Conservation (phyloP, 306 rosid genomes). For the Glycine tomentella region DNA sequence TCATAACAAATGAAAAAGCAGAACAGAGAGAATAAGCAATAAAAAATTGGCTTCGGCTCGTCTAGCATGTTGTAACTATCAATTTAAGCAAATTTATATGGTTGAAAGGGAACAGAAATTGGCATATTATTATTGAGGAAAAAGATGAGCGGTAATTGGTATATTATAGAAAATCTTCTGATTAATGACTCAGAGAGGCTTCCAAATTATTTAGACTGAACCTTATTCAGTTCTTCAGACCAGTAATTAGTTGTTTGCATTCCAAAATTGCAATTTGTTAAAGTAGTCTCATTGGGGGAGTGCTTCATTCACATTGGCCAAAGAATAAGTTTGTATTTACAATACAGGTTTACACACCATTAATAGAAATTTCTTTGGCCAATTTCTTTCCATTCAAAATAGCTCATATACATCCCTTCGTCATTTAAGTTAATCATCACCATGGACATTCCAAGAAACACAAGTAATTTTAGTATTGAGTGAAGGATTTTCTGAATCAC, state of each 20-base stretch:
- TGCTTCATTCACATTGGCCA: not conserved
- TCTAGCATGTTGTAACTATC: not conserved
- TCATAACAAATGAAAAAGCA: constrained; percentile 15
- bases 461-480: too few relatives aligned
- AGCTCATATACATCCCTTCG: too few relatives aligned
- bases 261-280: not conserved
- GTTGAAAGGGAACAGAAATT: not conserved
- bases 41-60: not conserved
- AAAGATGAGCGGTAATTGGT: too few relatives aligned
- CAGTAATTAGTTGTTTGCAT: not conserved
- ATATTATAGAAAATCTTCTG: too few relatives aligned
- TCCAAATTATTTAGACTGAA: not conserved
- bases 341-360: not conserved
- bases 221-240: not conserved
- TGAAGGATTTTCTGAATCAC: too few relatives aligned
- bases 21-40: not conserved
- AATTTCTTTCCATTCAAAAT: not conserved
- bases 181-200: too few relatives aligned
- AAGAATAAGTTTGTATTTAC: not conserved
- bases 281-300: not conserved
- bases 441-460: too few relatives aligned
- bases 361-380: not conserved
- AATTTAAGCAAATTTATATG: too few relatives aligned
- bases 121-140: too few relatives aligned
- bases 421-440: too few relatives aligned